Evolutionary conservation across 768 basidiomycete genomes (phyloP).

Genomic region (Suillus luteus): DNA sequence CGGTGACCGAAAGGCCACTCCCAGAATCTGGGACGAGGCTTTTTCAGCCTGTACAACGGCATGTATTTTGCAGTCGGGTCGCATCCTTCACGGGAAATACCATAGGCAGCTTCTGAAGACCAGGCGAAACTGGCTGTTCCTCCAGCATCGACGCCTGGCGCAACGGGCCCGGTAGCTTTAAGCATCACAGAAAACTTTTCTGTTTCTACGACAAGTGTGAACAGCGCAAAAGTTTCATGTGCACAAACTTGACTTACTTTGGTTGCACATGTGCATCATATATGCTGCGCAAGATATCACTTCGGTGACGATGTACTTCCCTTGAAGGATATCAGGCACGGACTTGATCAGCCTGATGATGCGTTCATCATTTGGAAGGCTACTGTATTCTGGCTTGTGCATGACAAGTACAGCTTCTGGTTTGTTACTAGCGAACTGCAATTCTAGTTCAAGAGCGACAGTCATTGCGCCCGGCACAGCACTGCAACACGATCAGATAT

Average conservation of each 20-base stretch:
- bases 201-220: not conserved
- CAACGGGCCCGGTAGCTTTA: not conserved
- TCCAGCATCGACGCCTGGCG: not conserved
- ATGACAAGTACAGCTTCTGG: constrained; percentile 38
- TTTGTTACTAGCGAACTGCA: constrained; percentile 34
- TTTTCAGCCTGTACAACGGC: not conserved
- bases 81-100: not conserved
- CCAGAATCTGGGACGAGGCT: not conserved
- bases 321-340: not conserved
- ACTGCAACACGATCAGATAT: not conserved
- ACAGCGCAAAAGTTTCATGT: not conserved
- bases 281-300: not conserved
- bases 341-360: not conserved
- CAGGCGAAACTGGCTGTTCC: not conserved
- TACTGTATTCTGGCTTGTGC: constrained; percentile 25
- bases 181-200: not conserved
- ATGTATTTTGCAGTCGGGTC: not conserved
- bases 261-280: not conserved
- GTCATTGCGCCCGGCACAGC: constrained; percentile 26
- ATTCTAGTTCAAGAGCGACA: constrained; percentile 35
- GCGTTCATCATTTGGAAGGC: constrained; percentile 17
- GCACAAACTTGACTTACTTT: not conserved
- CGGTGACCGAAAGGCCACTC: constrained; percentile 16
- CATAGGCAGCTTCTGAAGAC: not conserved
- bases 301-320: constrained; percentile 1